Conservation (phyloP, 495 filamentous ascomycete genomes). For the Glarea lozoyensis region DNA sequence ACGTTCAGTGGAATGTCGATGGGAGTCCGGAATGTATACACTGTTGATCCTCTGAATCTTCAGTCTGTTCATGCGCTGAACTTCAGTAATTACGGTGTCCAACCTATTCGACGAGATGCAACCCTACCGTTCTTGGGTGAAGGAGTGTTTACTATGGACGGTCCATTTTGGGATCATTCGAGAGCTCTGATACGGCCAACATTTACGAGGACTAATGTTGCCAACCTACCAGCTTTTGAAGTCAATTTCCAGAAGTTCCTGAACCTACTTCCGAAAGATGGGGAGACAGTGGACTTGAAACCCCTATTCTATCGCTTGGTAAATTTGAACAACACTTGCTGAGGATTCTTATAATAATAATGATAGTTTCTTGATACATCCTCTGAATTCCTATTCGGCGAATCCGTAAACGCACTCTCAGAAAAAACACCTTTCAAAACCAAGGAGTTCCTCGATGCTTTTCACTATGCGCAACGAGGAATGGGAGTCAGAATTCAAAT, state of each 20-base stretch:
- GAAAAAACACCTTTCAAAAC: slow-evolving; percentile 19
- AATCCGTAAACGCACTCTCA: slow-evolving; percentile 37
- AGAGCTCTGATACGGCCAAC: slow-evolving; percentile 10
- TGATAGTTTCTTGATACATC: slow-evolving; percentile 62
- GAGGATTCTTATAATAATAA: too few relatives aligned
- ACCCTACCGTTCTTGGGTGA: slow-evolving; percentile 43
- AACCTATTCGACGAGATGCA: slow-evolving; percentile 25
- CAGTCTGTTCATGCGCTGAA: neutral
- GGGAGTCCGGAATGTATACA: neutral
- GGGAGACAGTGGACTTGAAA: slow-evolving; percentile 49
- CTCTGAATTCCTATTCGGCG: slow-evolving; percentile 66
- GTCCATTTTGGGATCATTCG: slow-evolving; percentile 45
- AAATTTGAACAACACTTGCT: too few relatives aligned
- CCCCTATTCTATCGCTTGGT: slow-evolving; percentile 53
- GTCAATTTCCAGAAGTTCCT: slow-evolving; percentile 35
- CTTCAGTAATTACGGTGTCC: neutral
- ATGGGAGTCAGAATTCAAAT: slow-evolving; percentile 12
- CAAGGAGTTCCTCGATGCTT: slow-evolving; percentile 16
- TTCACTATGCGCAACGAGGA: slow-evolving; percentile 12
- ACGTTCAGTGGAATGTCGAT: neutral
- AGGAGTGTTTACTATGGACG: slow-evolving; percentile 58
- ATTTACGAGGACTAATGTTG: neutral
- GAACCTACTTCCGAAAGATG: slow-evolving; percentile 29
- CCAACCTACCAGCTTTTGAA: neutral
- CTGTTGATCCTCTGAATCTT: neutral